Evolutionary conservation across 768 basidiomycete genomes (phyloP).

Genomic region (Leccinum obscurum): DNA sequence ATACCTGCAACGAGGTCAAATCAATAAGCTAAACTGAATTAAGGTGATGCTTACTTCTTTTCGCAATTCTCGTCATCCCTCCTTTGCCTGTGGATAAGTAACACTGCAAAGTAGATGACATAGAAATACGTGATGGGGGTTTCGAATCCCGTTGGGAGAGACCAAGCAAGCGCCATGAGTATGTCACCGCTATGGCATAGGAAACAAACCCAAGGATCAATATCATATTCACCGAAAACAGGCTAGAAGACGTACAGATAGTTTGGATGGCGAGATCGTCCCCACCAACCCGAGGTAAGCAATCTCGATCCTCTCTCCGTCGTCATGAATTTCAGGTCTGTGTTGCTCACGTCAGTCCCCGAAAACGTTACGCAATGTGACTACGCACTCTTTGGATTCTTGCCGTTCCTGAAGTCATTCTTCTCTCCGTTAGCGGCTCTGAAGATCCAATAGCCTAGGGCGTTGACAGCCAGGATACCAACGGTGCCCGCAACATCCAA

Average conservation of each 20-base stretch:
- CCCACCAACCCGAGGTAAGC: slow-evolving; percentile 98
- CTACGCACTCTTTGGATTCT: slow-evolving; percentile 82
- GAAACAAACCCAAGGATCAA: not conserved
- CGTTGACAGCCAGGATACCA: slow-evolving; percentile 62
- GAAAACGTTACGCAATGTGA: not conserved
- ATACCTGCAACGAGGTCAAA: slow-evolving; percentile 53
- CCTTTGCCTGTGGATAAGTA: slow-evolving; percentile 86
- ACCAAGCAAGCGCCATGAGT: slow-evolving; percentile 92
- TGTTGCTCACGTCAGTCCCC: slow-evolving; percentile 3
- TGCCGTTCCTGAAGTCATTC: slow-evolving; percentile 91
- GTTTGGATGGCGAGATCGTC: slow-evolving; percentile 88
- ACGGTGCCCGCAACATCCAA: slow-evolving; percentile 60
- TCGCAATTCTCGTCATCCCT: slow-evolving; percentile 92
- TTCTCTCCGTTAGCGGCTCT: slow-evolving; percentile 87
- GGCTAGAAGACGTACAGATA: slow-evolving; percentile 57
- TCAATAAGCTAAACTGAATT: not conserved
- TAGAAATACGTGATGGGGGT: slow-evolving; percentile 98
- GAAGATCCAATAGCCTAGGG: slow-evolving; percentile 89
- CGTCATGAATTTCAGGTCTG: slow-evolving; percentile 76
- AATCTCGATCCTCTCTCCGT: slow-evolving; percentile 89
- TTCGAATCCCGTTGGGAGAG: slow-evolving; percentile 84
- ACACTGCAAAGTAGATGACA: slow-evolving; percentile 80
- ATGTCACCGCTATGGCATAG: slow-evolving; percentile 64
- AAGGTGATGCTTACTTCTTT: slow-evolving; percentile 66
- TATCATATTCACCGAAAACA: not conserved